Conservation (phyloP, 1,284 basidiomycete genomes). For the Apiotrichum laibachii region DNA sequence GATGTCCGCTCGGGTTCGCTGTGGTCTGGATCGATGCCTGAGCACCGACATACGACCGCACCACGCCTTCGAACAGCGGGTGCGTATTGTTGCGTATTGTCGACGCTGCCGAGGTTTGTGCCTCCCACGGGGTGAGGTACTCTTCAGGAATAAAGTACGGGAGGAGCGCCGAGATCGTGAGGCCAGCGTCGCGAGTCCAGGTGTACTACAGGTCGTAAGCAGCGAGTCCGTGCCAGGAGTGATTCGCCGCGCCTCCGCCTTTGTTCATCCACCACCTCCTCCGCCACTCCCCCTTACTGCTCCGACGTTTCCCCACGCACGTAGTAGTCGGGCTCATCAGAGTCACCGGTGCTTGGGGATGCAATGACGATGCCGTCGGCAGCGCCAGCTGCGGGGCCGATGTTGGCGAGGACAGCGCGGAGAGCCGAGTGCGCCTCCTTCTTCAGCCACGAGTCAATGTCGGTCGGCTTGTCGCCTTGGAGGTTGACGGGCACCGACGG, state of each 20-base stretch:
- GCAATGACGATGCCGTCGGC: slow-evolving; percentile 52
- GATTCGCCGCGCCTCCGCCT: too few relatives aligned
- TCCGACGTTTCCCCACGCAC: slow-evolving; percentile 22
- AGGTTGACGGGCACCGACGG: neutral
- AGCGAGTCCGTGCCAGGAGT: too few relatives aligned
- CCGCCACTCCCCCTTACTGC: neutral
- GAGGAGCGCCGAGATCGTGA: slow-evolving; percentile 45
- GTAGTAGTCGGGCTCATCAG: slow-evolving; percentile 51
- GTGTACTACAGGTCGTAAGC: slow-evolving; percentile 46
- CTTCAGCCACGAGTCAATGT: slow-evolving; percentile 6
- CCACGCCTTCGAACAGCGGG: slow-evolving; percentile 23
- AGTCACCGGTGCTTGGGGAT: slow-evolving; percentile 38
- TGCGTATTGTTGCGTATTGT: slow-evolving; percentile 1
- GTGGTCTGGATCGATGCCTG: slow-evolving; percentile 50
- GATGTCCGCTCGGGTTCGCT: slow-evolving; percentile 52
- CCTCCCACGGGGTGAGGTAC: slow-evolving; percentile 28
- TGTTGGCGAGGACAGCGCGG: slow-evolving; percentile 37
- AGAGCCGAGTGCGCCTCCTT: slow-evolving; percentile 23
- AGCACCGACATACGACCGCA: slow-evolving; percentile 43
- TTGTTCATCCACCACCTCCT: too few relatives aligned
- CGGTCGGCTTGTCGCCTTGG: neutral
- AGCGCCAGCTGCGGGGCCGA: slow-evolving; percentile 45
- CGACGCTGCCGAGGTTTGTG: slow-evolving; percentile 1
- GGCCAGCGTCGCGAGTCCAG: slow-evolving; percentile 54
- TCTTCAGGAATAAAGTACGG: slow-evolving; percentile 29